These are phyloP conservation scores for Hanseniaspora jakobsenii DNA, from an alignment of 805 yeast species.

Conservation along the genomic window DNA sequence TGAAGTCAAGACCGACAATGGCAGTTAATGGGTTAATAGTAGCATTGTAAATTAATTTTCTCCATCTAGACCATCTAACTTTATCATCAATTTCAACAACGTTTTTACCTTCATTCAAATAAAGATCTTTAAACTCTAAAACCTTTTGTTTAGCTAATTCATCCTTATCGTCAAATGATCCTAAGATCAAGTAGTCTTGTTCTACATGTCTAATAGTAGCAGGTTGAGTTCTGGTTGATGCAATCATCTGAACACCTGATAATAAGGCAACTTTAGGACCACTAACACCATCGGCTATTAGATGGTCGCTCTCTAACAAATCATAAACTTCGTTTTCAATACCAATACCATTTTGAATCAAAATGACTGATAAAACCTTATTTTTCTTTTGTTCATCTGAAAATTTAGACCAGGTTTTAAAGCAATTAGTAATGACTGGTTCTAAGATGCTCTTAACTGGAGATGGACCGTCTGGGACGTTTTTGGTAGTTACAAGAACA, in stretches of 20 bases:
- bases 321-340: conserved; percentile 41
- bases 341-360: conserved; percentile 58
- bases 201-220: conserved; percentile 16
- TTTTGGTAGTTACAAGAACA: conserved; percentile 50
- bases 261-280: conserved; percentile 16
- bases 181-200: conserved; percentile 17
- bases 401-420: conserved; percentile 9
- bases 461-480: conserved; percentile 42
- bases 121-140: conserved; percentile 15
- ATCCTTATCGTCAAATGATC: conserved; percentile 18
- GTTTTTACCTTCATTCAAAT: conserved; percentile 19
- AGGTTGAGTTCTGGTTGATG: conserved; percentile 20
- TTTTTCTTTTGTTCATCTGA: conserved; percentile 11
- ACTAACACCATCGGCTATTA: conserved; percentile 14
- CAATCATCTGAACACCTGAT: conserved; percentile 19
- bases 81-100: conserved; percentile 16
- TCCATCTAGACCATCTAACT: conserved; percentile 40
- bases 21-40: conserved; percentile 53
- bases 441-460: conserved; percentile 38
- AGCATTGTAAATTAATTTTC: conserved; percentile 59
- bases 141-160: conserved; percentile 15
- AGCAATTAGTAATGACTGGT: conserved; percentile 32
- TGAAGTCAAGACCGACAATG: conserved; percentile 33
- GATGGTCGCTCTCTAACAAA: conserved; percentile 14
- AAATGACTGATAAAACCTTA: conserved; percentile 36